Base-by-base conservation (phyloP, 2,329 filamentous ascomycete species). In the Pleoardoris graminearum region DNA sequence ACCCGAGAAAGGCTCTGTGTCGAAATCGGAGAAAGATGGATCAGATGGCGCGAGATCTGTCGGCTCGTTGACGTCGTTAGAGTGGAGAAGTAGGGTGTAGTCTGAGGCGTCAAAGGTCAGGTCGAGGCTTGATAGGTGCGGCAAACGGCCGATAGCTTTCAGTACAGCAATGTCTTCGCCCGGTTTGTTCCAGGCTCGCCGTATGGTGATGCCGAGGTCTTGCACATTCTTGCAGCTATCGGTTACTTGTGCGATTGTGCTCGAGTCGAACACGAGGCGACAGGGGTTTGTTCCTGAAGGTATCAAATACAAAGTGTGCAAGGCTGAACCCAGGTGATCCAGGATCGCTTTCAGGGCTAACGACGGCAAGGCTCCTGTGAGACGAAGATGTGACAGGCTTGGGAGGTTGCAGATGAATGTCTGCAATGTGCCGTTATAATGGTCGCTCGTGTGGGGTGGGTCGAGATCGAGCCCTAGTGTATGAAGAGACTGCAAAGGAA, bases 401-500 rank as follows among this genome's bases (percentile, higher is more conserved):
- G 37, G 37, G 37, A 39, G 37, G 14, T 39, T 39, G 14, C 37
- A 14, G 22, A 39, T 39, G 37, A 39, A 39, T 39, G 37, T 39
- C 37, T 39, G 37, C 37, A 39, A 39, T 39, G 37, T 39, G 6
- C 8, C 37, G 37, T 16, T 14, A 39, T 39, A 5, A 21, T 39
- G 37, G 32, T 6, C 14, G 14, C 14, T 12, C 32, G 32, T 35
- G 7, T 43, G 23, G 12, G n/a, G n/a, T n/a, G n/a, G n/a, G n/a
- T n/a, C n/a, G n/a, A 47, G 43, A 47, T 14, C 32, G 3, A 47
- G 17, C 43, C 43, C 43, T 23, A 47, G 43, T 33, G 43, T 19
- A 27, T 47, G 27, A 37, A 47, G 43, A 47, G 43, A 47, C 43
- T 47, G 27, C 27, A 47, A 47, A 14, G 43, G 43, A 47, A 47